phyloP scores from a whole-genome alignment of 192 early-diverging fungal species.

The Dimargaris verticillata region DNA sequence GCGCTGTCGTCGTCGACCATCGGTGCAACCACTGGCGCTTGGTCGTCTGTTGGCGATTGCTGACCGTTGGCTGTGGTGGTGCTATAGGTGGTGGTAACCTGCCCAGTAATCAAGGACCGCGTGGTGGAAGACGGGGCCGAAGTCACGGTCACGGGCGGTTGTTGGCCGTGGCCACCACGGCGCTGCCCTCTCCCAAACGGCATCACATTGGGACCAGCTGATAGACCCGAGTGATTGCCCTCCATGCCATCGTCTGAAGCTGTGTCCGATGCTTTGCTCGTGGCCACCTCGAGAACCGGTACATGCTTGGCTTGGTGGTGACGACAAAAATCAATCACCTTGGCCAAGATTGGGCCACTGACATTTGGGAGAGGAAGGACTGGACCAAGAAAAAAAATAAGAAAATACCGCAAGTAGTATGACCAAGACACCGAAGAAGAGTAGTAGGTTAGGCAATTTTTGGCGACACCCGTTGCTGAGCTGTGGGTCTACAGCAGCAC shows the following conservation, averaged over 20 bases:
- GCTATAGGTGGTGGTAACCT: neutral
- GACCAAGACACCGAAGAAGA: neutral
- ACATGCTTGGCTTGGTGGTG: slow-evolving; percentile 59
- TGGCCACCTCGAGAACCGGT: neutral
- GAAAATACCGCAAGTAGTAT: neutral
- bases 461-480: neutral
- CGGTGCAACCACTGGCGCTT: too few relatives aligned
- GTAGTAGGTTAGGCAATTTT: neutral
- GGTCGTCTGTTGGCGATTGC: too few relatives aligned
- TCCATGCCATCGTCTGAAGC: too few relatives aligned
- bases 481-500: slow-evolving; percentile 11
- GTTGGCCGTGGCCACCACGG: too few relatives aligned
- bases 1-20: too few relatives aligned
- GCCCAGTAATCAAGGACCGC: neutral
- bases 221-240: too few relatives aligned
- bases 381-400: neutral
- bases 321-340: slow-evolving; percentile 78
- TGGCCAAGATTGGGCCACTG: slow-evolving; percentile 67
- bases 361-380: slow-evolving; percentile 84
- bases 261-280: neutral
- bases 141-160: neutral
- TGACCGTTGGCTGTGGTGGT: too few relatives aligned
- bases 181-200: too few relatives aligned
- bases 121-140: neutral
- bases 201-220: too few relatives aligned